These are phyloP conservation scores for Magnusiomyces tetraspermus DNA, from an alignment of 1,139 yeast genomes.

Conservation along the genomic window DNA sequence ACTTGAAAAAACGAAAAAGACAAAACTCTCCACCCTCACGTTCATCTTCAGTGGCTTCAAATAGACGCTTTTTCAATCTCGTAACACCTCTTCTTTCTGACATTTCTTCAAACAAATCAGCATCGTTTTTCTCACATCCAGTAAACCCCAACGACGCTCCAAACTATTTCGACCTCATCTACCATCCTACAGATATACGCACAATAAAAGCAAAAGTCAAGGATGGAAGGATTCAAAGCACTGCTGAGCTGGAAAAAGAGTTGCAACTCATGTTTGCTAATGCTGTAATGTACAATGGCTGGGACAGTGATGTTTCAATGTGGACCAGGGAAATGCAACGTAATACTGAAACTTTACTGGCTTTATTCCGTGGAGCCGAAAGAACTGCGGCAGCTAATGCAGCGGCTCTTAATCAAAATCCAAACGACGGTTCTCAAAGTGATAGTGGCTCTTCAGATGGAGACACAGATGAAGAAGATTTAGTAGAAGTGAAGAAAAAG, in stretches of 20 bases:
- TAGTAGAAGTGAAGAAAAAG: slow-evolving; percentile 4
- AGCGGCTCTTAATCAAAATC: not conserved
- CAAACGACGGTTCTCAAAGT: not conserved
- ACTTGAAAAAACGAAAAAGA: slow-evolving; percentile 17
- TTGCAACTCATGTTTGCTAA: slow-evolving; percentile 73
- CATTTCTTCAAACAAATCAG: slow-evolving; percentile 60
- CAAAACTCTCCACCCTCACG: slow-evolving; percentile 19
- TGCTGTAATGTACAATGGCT: slow-evolving; percentile 70
- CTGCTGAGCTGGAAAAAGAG: slow-evolving; percentile 53
- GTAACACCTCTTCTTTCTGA: slow-evolving; percentile 48
- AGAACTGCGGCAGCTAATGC: slow-evolving; percentile 13
- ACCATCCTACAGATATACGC: slow-evolving; percentile 60
- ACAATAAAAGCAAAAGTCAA: slow-evolving; percentile 50
- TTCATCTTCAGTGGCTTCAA: slow-evolving; percentile 14
- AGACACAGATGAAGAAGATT: slow-evolving; percentile 4
- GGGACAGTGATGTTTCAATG: slow-evolving; percentile 50
- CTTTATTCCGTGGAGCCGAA: slow-evolving; percentile 30
- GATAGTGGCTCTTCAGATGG: not conserved
- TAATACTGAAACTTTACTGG: slow-evolving; percentile 31
- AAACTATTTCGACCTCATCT: slow-evolving; percentile 51
- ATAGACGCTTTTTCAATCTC: slow-evolving; percentile 27
- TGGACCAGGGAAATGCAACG: slow-evolving; percentile 57
- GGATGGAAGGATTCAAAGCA: slow-evolving; percentile 44
- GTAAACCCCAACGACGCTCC: slow-evolving; percentile 63
- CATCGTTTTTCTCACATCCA: slow-evolving; percentile 65